Base-by-base conservation (phyloP, 805 yeast genomes). In the Zygoascus tannicola region DNA sequence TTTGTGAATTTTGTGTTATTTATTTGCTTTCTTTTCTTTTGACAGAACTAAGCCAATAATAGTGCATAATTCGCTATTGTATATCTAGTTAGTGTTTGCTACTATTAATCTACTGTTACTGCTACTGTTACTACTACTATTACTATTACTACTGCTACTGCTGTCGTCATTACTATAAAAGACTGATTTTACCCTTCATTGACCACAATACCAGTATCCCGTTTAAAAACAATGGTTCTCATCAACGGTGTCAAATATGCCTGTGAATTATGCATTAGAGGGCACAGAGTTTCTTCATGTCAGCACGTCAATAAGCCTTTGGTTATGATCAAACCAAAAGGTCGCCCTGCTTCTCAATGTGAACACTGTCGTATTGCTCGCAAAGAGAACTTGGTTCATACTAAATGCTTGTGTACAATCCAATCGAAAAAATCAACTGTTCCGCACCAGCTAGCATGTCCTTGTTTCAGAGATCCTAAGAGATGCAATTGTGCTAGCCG, bases 211-310 rank as follows among this genome's bases (percentile, higher is more conserved):
- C 41, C 41, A n/a, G n/a, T n/a, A n/a, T n/a, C n/a, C n/a, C n/a
- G n/a, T n/a, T 22, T 18, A 16, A 12, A 10, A 23, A 42, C 12
- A 14, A 90, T 88, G 97, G 96, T 90, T 45, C 69, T 85, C 43
- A 80, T 90, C 42, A 85, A 87, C 56, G 97, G 97, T 32, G 81
- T 85, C 51, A 90, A 92, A 60, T 90, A 87, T 63, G 97, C 98
- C 47, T 90, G 98, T 62, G 95, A 87, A 52, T 69, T 96, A 48
- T 90, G 98, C 64, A 88, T 92, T 40, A 73, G 98, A 48, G 98
- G 98, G 36, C 98, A 92, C 59, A 70, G 98, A 43, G 98, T 90
- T 38, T 84, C 96, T 1, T 78, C 94, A 2, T 92, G 98, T 64
- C 80, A 81, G 37, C 98, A 92, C 61, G 78, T 88, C 0, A 95